Evolutionary conservation across 2,329 filamentous ascomycete genomes (phyloP), one percentile per base, ranked within the genome.

Genomic region (Penicillium sp.): DNA sequence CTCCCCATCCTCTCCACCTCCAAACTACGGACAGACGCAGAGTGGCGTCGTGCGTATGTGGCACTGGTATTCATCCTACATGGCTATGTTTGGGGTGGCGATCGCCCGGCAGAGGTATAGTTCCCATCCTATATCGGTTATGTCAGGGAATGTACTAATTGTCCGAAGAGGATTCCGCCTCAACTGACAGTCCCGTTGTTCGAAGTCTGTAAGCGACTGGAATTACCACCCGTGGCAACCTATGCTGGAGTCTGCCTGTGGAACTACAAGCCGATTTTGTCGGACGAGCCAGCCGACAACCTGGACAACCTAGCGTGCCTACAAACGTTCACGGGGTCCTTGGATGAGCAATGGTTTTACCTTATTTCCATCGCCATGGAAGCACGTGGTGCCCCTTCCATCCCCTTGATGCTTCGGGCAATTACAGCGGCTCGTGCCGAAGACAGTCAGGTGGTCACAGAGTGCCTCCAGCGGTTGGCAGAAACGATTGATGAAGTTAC

Each of bases 281-380:
- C 83, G 52, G 82, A 89, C 54, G 91, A 96, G 69, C 80, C 81
- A 30, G 82, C 93, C 49, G 89, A 95, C 64, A 83, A 83, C 56
- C 79, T 97, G 38, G 86, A 93, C 64, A 97, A 99, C 62, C 79
- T 99, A 48, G 84, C 89, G 34, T 93, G 89, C 2, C 78, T 97
- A 53, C 83, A 84, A 63, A 96, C 93, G 13, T 95, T 96, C 65
- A 97, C 93, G 13, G 93, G 93, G 42, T 91, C 90, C 7, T 77
- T 95, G 47, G 93, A 99, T 66, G 93, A 99, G 73, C 95, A 93
- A 55, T 99, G 93, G 93, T 99, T 99, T 68, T 99, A 97, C 68
- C 79, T 99, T 11, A 83, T 97, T 44, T 96, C 90, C 0, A 88
- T 96, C 3, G 93, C 92, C 54, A 96, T 99, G 56, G 93, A 99